These are phyloP conservation scores for Dothiorella sarmentorum DNA, from an alignment of 2,329 filamentous ascomycete species.

Conservation along the genomic window DNA sequence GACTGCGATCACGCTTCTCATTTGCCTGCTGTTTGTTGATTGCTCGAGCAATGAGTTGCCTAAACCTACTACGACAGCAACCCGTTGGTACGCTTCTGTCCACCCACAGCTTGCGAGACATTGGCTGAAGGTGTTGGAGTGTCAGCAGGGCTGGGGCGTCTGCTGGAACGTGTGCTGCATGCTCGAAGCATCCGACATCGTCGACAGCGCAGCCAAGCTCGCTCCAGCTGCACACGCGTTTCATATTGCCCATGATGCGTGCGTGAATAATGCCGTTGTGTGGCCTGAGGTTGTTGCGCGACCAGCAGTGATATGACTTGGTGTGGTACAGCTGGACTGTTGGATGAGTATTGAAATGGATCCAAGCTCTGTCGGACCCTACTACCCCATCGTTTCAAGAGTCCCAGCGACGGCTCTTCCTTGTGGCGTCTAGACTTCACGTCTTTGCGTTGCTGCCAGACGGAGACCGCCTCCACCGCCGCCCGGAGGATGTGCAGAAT, in stretches of 20 bases:
- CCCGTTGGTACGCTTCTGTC: no score
- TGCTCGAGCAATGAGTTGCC: no score
- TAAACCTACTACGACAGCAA: background rate
- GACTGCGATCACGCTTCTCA: slow-evolving; percentile 2
- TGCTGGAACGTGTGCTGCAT: slow-evolving; percentile 9
- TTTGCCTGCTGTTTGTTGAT: no score
- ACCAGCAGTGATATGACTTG: background rate
- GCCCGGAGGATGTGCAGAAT: slow-evolving; percentile 11
- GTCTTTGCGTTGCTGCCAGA: background rate
- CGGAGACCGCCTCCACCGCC: slow-evolving; percentile 1
- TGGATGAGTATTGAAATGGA: background rate
- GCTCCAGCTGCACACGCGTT: background rate
- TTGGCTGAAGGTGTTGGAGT: background rate
- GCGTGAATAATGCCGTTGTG: background rate
- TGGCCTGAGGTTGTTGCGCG: background rate
- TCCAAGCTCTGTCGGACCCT: background rate
- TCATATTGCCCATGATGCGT: slow-evolving; percentile 1
- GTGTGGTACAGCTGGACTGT: background rate
- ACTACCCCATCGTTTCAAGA: background rate
- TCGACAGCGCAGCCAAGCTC: background rate
- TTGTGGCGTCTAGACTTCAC: background rate
- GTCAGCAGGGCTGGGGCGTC: slow-evolving; percentile 3
- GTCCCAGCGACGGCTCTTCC: background rate
- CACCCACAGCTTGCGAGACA: background rate
- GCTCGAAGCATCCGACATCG: background rate